These are phyloP conservation scores for Cryptococcus sp. DNA, from an alignment of 1,284 basidiomycete genomes.

Conservation along the genomic window DNA sequence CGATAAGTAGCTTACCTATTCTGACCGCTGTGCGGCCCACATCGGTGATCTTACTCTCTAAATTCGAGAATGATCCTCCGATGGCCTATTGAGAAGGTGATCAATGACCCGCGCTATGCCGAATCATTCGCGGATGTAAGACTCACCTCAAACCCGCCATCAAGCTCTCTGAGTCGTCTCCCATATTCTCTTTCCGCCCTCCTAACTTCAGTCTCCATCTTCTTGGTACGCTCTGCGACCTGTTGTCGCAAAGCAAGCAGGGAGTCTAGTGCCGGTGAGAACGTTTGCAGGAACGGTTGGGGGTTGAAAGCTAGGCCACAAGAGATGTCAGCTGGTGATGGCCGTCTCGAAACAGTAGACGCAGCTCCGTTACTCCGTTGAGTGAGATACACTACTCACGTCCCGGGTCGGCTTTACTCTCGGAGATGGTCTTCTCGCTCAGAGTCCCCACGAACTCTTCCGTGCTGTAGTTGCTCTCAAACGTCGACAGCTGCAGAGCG, in stretches of 20 bases:
- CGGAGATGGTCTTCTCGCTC: slow-evolving; percentile 82
- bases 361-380: background rate
- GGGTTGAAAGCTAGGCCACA: slow-evolving; percentile 78
- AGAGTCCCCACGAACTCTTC: slow-evolving; percentile 84
- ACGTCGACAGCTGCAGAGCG: slow-evolving; percentile 66
- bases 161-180: slow-evolving; percentile 86
- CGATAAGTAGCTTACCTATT: slow-evolving; percentile 67
- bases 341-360: background rate
- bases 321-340: background rate
- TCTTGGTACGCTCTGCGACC: slow-evolving; percentile 82
- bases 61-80: slow-evolving; percentile 75
- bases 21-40: slow-evolving; percentile 92
- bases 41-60: slow-evolving; percentile 85
- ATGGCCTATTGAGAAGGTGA: slow-evolving; percentile 62
- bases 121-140: background rate
- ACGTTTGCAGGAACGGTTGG: slow-evolving; percentile 85
- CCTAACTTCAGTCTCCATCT: slow-evolving; percentile 87
- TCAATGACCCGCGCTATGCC: background rate
- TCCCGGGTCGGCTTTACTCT: slow-evolving; percentile 77
- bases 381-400: slow-evolving; percentile 60
- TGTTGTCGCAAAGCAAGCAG: slow-evolving; percentile 82
- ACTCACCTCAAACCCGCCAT: slow-evolving; percentile 81
- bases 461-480: slow-evolving; percentile 84
- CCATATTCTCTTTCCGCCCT: slow-evolving; percentile 91
- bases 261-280: slow-evolving; percentile 84